Evolutionary conservation across 208 protist genomes (phyloP).

Genomic region (Blechomonas ayalai): DNA sequence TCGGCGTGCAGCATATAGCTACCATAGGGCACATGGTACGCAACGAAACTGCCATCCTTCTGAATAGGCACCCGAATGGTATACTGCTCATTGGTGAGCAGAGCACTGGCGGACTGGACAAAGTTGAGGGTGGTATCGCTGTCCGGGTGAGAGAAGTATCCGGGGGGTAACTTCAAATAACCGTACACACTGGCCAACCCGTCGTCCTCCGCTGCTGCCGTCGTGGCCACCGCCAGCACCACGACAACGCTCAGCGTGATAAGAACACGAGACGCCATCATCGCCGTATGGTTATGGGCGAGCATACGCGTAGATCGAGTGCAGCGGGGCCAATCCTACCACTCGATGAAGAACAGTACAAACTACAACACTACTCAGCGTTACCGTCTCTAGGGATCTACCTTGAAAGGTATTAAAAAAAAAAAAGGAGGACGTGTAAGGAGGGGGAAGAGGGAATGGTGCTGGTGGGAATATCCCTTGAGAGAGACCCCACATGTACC

Average conservation of each 20-base stretch:
- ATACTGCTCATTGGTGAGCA: conserved; percentile 40
- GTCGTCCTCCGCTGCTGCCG: not conserved
- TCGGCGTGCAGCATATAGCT: conserved; percentile 77
- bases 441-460: too few species aligned
- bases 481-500: too few species aligned
- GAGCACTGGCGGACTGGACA: conserved; percentile 59
- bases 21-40: conserved; percentile 63
- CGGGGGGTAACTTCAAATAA: conserved; percentile 34
- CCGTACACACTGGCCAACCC: conserved; percentile 25
- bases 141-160: conserved; percentile 38
- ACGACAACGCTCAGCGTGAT: not conserved
- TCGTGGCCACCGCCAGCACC: not conserved
- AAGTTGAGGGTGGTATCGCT: conserved; percentile 33
- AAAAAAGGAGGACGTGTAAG: not conserved
- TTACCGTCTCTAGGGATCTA: not conserved
- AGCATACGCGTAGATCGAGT: too few species aligned
- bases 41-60: conserved; percentile 64
- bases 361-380: too few species aligned
- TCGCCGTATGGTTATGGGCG: too few species aligned
- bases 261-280: not conserved
- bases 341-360: too few species aligned
- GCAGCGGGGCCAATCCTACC: too few species aligned
- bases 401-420: not conserved
- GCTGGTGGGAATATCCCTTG: too few species aligned
- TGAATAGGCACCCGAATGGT: conserved; percentile 45